Base-by-base conservation (phyloP, 257 asterid genomes). In the Fraxinus pennsylvanica region DNA sequence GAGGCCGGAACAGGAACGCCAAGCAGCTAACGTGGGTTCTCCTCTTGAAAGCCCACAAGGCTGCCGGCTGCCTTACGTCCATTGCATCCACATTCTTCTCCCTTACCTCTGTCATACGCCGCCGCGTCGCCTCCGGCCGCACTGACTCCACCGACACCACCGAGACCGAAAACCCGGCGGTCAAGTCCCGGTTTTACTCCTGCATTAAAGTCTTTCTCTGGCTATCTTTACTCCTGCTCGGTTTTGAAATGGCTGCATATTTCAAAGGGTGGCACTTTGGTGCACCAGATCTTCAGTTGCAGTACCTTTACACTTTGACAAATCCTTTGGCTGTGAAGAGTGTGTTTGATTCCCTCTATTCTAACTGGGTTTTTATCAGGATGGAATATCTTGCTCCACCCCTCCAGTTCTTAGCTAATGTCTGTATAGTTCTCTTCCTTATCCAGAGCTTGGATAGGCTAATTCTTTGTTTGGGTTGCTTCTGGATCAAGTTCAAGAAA, bases 141-240 rank as follows among this genome's bases (percentile, higher is more conserved):
- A 76, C 80, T n/a, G 76, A 73, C 76, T 33, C 4, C 71, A 72
- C 71, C 30, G 89, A 84, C 86, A 66, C 47, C 71, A 39, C 83
- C 7, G 36, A 38, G 10, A 9, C 82, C 0, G 89, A 85, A 13
- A 83, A 67, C 47, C 84, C 78, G 0, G 83, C 86, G 6, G 73
- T 41, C 7, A 67, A 65, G 32, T 68, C 63, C 10, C 70, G 65
- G 21, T 79, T 74, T 39, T 72, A 63, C 32, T 39, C 69, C 39
- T 79, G 69, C 27, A 63, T 67, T 38, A 72, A 45, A 21, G 38
- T 39, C 4, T 59, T 79, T 27, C 74, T 79, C 52, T 52, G 68
- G 68, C 15, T 76, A 36, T 76, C 80, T 22, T n/a, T 76, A 12
- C 36, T 76, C 33, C 32, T 76, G 25, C 80, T 76, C 7, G 80